Conservation (phyloP, 108 stramenopile species). For the Nitzschia sp. region DNA sequence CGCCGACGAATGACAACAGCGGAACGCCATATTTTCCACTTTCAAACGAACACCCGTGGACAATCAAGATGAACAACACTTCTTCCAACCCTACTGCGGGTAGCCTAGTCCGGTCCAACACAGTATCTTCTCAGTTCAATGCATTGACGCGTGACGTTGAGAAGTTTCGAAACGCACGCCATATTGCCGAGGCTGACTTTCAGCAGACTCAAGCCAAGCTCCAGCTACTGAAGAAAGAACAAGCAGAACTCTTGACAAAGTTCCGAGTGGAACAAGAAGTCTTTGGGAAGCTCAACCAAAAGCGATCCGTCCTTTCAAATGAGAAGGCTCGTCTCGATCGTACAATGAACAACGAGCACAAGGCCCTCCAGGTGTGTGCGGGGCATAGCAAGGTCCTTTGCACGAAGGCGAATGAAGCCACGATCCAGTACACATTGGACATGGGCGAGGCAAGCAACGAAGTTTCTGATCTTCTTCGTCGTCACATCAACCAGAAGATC, state of each 20-base stretch:
- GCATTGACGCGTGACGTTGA: slow-evolving; percentile 23
- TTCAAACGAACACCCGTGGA: no score
- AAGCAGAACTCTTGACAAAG: slow-evolving; percentile 13
- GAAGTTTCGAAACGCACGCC: slow-evolving; percentile 18
- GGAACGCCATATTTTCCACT: background rate
- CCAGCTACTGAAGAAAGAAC: slow-evolving; percentile 17
- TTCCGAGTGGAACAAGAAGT: slow-evolving; percentile 15
- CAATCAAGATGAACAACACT: no score
- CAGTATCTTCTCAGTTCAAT: slow-evolving; percentile 34
- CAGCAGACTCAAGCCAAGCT: slow-evolving; percentile 8
- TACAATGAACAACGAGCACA: slow-evolving; percentile 21
- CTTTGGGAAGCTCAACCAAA: slow-evolving; percentile 22
- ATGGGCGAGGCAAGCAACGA: slow-evolving; percentile 25
- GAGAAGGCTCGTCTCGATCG: slow-evolving; percentile 21
- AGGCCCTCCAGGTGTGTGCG: slow-evolving; percentile 26
- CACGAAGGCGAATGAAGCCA: slow-evolving; percentile 5
- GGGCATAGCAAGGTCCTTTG: slow-evolving; percentile 17
- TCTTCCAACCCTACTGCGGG: background rate
- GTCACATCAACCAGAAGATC: slow-evolving; percentile 1
- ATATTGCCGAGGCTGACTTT: slow-evolving; percentile 5
- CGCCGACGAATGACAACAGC: background rate
- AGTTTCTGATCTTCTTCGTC: slow-evolving; percentile 7
- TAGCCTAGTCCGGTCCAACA: slow-evolving; percentile 17
- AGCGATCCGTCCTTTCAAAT: slow-evolving; percentile 14
- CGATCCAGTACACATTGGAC: slow-evolving; percentile 18